Evolutionary conservation across 2,329 filamentous ascomycete genomes (phyloP), one percentile per base, ranked within the genome.

Genomic region (Botrytis sinoallii): DNA sequence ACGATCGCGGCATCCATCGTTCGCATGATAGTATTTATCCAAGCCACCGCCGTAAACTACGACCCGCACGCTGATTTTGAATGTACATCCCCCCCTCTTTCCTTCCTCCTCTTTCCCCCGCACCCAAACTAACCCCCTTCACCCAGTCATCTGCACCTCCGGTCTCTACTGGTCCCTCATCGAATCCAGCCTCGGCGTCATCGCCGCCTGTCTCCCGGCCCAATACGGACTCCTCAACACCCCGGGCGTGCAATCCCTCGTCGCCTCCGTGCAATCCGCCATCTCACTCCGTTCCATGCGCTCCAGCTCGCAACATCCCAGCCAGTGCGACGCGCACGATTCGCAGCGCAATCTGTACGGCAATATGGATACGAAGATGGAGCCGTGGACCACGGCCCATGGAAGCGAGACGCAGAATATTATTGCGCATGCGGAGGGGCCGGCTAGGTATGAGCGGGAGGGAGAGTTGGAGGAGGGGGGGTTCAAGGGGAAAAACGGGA

Each of bases 1-100:
- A 73, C 72, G 9, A 61, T 73, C 4, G 72, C 72, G 12, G 72
- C 72, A 22, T 73, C 72, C 2, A 64, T 73, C 14, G 48, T 61
- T 0, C 64, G 67, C 25, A 73, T 73, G 72, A 42, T 63, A 10
- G 46, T 73, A 46, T 73, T 73, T 8, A 44, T 71, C 18, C 44
- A 73, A 66, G 72, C 67, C 5, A 73, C 57, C 0, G 72, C 67
- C 4, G 52, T 70, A 1, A 70, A 69, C 40, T 73, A 73, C 40
- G 72, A 73, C 18, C 46, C 67, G 0, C 38, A 73, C 32, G 65
- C 66, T 3, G 72, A 73, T 46, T 71, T 65, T 10, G 72, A 73
- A 71, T 73, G 67, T 65, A 40, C 1, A 48, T 22, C n/a, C 10
- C 4, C 20, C 25, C 32, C 22, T 16, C 2, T 2, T 9, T 16